Conservation (phyloP, 2,329 filamentous ascomycete genomes). For the Verticillium klebahnii region DNA sequence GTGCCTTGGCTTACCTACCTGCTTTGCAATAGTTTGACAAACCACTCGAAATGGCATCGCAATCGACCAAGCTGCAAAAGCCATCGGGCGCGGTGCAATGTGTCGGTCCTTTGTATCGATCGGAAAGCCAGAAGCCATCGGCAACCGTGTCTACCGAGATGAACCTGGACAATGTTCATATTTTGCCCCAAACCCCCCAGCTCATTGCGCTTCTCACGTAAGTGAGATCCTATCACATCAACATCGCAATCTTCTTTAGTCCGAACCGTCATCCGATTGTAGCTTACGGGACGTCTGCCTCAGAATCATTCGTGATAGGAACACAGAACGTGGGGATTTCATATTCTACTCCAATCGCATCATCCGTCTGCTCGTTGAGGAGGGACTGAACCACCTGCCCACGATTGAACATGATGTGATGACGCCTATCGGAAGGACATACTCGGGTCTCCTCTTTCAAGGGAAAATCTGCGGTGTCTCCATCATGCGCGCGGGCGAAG, state of each 20-base stretch:
- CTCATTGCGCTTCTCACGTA: constrained; percentile 96
- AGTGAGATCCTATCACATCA: constrained; percentile 29
- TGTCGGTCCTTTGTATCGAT: constrained; percentile 76
- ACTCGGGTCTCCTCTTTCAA: constrained; percentile 89
- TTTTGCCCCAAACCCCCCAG: constrained; percentile 89
- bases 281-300: constrained; percentile 9
- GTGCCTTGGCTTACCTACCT: not conserved
- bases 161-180: constrained; percentile 79
- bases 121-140: constrained; percentile 72
- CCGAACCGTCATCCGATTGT: not conserved
- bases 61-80: constrained; percentile 6
- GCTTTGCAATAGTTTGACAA: not conserved
- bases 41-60: not conserved
- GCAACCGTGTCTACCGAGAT: constrained; percentile 86
- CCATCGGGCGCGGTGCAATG: constrained; percentile 44
- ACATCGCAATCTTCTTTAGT: not conserved
- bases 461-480: constrained; percentile 98
- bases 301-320: constrained; percentile 92
- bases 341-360: constrained; percentile 99
- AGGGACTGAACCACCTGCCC: constrained; percentile 93
- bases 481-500: constrained; percentile 96
- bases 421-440: constrained; percentile 83
- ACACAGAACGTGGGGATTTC: constrained; percentile 89
- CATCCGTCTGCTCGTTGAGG: constrained; percentile 92
- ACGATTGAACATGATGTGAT: constrained; percentile 85